Percentiles rank a stretch among this genome's conserved stretches.
phyloP scores from a whole-genome alignment of 1,284 basidiomycete genomes.

The Fomitopsis palustris region DNA sequence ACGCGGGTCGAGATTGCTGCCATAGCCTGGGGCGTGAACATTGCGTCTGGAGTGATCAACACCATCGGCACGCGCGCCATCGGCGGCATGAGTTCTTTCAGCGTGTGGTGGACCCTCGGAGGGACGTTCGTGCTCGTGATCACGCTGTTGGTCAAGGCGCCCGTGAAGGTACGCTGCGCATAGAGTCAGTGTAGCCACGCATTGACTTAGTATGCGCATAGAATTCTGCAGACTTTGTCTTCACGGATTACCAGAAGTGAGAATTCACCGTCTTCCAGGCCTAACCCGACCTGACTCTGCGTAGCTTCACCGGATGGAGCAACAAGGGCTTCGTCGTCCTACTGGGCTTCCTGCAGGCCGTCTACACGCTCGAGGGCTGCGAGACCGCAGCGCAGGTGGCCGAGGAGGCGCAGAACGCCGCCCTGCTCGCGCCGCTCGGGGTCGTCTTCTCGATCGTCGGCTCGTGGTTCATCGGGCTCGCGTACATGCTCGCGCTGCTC shows the following conservation, averaged over 20 bases:
- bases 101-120: conserved; percentile 60
- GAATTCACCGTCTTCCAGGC: not conserved
- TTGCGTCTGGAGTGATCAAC: conserved; percentile 49
- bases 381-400: conserved; percentile 63
- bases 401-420: conserved; percentile 55
- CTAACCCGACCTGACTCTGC: not conserved
- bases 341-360: conserved; percentile 59
- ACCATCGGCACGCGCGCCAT: conserved; percentile 55
- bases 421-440: conserved; percentile 53
- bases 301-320: conserved; percentile 54
- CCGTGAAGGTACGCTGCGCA: conserved; percentile 38
- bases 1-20: conserved; percentile 48
- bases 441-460: conserved; percentile 55
- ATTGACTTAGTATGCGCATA: conserved; percentile 15
- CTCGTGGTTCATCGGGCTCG: conserved; percentile 57
- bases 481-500: conserved; percentile 57
- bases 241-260: conserved; percentile 57
- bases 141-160: conserved; percentile 52
- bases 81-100: conserved; percentile 52
- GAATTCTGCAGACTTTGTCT: conserved; percentile 54
- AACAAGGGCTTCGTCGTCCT: conserved; percentile 55
- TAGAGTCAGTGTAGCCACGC: not conserved
- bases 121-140: conserved; percentile 58
- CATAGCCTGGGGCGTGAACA: conserved; percentile 58
- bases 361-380: conserved; percentile 61